phyloP scores from a whole-genome alignment of 441 rosid species.

The Mallotus japonicus region DNA sequence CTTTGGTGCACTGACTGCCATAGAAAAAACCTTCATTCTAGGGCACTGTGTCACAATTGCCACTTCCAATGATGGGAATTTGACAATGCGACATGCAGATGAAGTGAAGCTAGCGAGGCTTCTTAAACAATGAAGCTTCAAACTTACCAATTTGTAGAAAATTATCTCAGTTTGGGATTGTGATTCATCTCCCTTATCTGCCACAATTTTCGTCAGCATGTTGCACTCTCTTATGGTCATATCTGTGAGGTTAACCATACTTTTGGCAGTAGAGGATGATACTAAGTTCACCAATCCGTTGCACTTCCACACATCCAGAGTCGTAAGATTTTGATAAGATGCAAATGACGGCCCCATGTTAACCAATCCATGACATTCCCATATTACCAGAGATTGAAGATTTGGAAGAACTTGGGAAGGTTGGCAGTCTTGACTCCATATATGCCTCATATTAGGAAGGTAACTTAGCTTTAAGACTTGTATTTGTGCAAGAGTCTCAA shows the following conservation, averaged over 20 bases:
- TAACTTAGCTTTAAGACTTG: fast-evolving
- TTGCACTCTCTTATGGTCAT: conserved; percentile 68
- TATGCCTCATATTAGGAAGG: neutral
- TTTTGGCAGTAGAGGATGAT: conserved; percentile 12
- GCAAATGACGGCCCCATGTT: conserved; percentile 4
- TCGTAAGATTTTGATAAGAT: conserved; percentile 2
- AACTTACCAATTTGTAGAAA: conserved; percentile 14
- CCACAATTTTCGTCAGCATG: neutral
- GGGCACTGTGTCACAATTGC: conserved; percentile 23
- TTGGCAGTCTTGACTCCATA: neutral
- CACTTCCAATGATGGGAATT: conserved; percentile 17
- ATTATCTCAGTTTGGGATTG: neutral
- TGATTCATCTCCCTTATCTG: neutral
- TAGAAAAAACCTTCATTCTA: conserved; percentile 22
- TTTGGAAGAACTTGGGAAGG: neutral
- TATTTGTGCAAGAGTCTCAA: neutral
- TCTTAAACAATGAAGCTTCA: conserved; percentile 7
- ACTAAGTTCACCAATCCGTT: neutral
- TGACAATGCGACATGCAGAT: neutral
- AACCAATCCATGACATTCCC: neutral
- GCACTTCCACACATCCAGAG: neutral
- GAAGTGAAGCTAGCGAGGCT: conserved; percentile 25
- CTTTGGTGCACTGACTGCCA: neutral
- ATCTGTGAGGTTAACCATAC: conserved; percentile 48
- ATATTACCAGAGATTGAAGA: neutral